phyloP scores from a whole-genome alignment of 805 yeast species.

The Candida qinlingensis region DNA sequence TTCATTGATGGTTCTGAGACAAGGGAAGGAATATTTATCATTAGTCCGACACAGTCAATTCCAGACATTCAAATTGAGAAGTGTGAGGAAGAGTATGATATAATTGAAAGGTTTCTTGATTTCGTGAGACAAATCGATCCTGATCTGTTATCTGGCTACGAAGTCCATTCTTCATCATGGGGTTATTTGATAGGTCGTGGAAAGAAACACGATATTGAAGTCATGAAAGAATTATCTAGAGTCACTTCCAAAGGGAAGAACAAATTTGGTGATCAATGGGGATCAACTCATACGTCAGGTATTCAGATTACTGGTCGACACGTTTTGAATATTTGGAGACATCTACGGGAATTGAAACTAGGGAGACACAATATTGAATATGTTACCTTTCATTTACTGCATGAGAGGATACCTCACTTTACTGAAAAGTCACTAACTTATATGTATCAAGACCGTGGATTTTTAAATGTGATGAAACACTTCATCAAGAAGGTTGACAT shows the following conservation, averaged over 20 bases:
- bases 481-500: conserved; percentile 39
- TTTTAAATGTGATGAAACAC: conserved; percentile 39
- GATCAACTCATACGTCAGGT: conserved; percentile 70
- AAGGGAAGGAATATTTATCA: conserved; percentile 34
- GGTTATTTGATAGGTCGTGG: conserved; percentile 78
- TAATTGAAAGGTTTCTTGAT: conserved; percentile 51
- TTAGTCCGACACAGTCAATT: conserved; percentile 17
- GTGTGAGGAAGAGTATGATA: conserved; percentile 49
- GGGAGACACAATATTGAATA: conserved; percentile 73
- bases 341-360: conserved; percentile 59
- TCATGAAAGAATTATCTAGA: conserved; percentile 58
- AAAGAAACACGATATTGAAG: conserved; percentile 41
- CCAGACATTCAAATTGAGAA: conserved; percentile 8
- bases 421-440: conserved; percentile 42
- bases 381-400: conserved; percentile 62
- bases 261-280: conserved; percentile 69
- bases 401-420: conserved; percentile 62
- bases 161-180: conserved; percentile 79
- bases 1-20: conserved; percentile 39
- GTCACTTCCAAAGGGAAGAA: conserved; percentile 43
- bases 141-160: conserved; percentile 83
- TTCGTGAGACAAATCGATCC: conserved; percentile 70
- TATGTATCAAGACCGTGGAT: conserved; percentile 33
- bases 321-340: conserved; percentile 79
- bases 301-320: conserved; percentile 76